Percentiles rank a stretch among this genome's conserved stretches.
phyloP scores from a whole-genome alignment of 2,329 filamentous ascomycete species.

The Calonectria multiphialidica region DNA sequence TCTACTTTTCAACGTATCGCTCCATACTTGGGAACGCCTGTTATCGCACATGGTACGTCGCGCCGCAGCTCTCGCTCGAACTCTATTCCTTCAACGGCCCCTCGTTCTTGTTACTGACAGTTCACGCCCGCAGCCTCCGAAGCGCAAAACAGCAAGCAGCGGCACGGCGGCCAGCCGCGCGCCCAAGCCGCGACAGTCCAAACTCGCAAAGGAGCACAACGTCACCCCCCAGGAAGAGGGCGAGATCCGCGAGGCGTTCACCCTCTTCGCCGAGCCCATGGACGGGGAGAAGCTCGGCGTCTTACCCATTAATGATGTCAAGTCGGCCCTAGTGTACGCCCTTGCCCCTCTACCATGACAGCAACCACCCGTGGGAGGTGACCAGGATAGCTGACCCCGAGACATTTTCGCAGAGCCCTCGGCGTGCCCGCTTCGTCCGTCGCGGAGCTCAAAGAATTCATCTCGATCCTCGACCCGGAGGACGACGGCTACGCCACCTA shows the following conservation, averaged over 20 bases:
- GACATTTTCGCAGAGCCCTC: conserved; percentile 72
- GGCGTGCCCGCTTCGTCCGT: conserved; percentile 75
- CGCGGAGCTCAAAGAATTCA: conserved; percentile 80
- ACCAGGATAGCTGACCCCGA: not conserved
- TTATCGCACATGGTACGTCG: conserved; percentile 17
- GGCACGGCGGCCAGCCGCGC: conserved; percentile 41
- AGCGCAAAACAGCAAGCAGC: conserved; percentile 58
- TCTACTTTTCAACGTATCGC: not conserved
- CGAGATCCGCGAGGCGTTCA: conserved; percentile 92
- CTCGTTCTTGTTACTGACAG: not conserved
- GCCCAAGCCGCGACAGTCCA: conserved; percentile 74
- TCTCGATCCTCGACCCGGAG: conserved; percentile 86
- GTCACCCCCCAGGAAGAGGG: conserved; percentile 86
- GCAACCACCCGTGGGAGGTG: not conserved
- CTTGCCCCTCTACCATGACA: not conserved
- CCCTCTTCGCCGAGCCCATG: conserved; percentile 80
- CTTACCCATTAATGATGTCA: conserved; percentile 75
- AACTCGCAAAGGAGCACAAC: conserved; percentile 92
- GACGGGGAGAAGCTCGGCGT: conserved; percentile 80
- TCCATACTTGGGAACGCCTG: not conserved
- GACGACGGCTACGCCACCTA: conserved; percentile 83
- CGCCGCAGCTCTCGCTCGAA: not conserved
- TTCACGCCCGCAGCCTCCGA: conserved; percentile 59
- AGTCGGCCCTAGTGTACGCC: conserved; percentile 79
- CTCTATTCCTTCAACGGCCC: not conserved